Evolutionary conservation across 805 yeast genomes (phyloP).

Genomic region (Hemisphaericaspora nanyangensis): DNA sequence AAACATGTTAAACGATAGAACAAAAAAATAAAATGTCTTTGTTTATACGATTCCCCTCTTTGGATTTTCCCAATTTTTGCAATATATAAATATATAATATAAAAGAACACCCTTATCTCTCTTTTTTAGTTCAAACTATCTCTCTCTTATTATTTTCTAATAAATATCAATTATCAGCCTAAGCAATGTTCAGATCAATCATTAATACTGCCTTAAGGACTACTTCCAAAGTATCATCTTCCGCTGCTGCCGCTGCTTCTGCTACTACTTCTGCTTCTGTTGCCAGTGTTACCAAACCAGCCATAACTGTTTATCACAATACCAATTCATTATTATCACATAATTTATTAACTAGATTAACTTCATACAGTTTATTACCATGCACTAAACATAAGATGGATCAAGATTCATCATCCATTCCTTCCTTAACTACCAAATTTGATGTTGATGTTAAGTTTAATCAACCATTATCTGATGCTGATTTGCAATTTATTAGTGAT

Average conservation of each 20-base stretch:
- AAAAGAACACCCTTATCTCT: too few relatives aligned
- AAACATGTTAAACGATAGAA: background rate
- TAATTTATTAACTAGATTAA: conserved; percentile 22
- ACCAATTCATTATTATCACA: conserved; percentile 21
- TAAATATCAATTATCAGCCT: background rate
- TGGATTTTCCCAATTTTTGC: background rate
- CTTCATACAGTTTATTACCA: conserved; percentile 11
- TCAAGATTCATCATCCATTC: background rate
- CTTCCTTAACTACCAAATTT: background rate
- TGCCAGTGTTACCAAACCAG: background rate
- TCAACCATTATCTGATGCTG: conserved; percentile 9
- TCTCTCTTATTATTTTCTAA: background rate
- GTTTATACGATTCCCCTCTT: conserved; percentile 4
- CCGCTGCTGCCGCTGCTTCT: too few relatives aligned
- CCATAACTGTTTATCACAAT: conserved; percentile 25
- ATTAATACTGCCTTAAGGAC: conserved; percentile 1
- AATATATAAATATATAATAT: background rate
- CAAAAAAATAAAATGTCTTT: too few relatives aligned
- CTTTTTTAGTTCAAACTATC: too few relatives aligned
- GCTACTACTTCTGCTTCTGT: background rate
- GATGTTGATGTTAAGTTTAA: conserved; percentile 5
- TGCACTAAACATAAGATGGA: conserved; percentile 1
- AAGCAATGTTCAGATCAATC: background rate
- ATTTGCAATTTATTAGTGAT: conserved; percentile 23
- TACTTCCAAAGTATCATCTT: background rate